Percentiles rank a stretch among this genome's conserved stretches.
These are phyloP conservation scores for Corylus heterophylla DNA, from an alignment of 306 rosid species.

Conservation along the genomic window DNA sequence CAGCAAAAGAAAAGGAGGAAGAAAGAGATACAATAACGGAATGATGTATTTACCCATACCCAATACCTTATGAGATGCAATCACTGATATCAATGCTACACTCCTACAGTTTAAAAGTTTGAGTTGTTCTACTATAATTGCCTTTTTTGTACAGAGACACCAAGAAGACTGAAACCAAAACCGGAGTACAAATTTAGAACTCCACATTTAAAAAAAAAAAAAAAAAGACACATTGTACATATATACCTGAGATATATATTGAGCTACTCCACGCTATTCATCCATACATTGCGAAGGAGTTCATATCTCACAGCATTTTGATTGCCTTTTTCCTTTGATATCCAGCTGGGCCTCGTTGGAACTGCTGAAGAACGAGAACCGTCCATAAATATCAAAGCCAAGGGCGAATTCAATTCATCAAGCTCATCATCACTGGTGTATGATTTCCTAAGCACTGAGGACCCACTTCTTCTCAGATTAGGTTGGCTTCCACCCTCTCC, in stretches of 20 bases:
- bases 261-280: slow-evolving; percentile 59
- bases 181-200: slow-evolving; percentile 23
- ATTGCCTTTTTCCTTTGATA: slow-evolving; percentile 37
- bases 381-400: slow-evolving; percentile 53
- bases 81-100: background rate
- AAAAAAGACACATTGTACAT: background rate
- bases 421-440: slow-evolving; percentile 95
- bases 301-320: slow-evolving; percentile 70
- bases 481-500: slow-evolving; percentile 63
- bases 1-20: background rate
- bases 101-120: background rate
- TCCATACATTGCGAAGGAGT: slow-evolving; percentile 86
- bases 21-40: background rate
- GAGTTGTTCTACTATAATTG: slow-evolving; percentile 9
- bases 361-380: slow-evolving; percentile 40
- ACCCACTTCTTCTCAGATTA: slow-evolving; percentile 72
- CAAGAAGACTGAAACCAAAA: background rate
- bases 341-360: slow-evolving; percentile 45
- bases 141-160: slow-evolving; percentile 16
- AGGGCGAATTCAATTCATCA: slow-evolving; percentile 80
- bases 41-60: background rate
- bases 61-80: background rate
- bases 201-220: background rate
- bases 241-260: background rate
- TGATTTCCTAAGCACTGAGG: slow-evolving; percentile 78